A percentile compares a stretch with the other conserved stretches of the same genome.
These are phyloP conservation scores for Nyctanthes arbortristis DNA, from an alignment of 257 asterid species.

Conservation along the genomic window DNA sequence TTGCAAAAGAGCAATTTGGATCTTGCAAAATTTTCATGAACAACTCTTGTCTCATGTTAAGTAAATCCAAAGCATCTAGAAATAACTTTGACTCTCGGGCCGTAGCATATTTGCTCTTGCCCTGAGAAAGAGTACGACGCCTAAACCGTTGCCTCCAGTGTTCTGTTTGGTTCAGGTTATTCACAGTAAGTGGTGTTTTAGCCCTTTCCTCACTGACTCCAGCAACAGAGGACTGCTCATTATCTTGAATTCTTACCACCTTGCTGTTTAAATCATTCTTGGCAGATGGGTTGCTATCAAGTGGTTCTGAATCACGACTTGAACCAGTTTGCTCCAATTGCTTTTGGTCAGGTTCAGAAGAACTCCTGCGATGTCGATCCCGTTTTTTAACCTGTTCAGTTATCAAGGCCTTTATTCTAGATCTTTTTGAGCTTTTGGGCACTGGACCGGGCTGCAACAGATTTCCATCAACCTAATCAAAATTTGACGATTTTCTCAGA, in stretches of 20 bases:
- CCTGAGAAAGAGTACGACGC: constrained; percentile 54
- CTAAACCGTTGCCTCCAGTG: constrained; percentile 34
- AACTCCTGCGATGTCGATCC: constrained; percentile 60
- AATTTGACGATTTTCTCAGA: not conserved
- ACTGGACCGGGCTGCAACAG: constrained; percentile 26
- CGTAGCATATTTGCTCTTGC: constrained; percentile 42
- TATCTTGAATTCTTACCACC: constrained; percentile 14
- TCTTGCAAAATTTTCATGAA: constrained; percentile 69
- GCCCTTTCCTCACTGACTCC: constrained; percentile 10
- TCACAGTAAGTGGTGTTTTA: constrained; percentile 30
- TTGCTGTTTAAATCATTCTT: not conserved
- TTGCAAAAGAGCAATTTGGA: constrained; percentile 54
- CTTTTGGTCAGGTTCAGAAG: constrained; percentile 48
- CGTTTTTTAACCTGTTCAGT: constrained; percentile 52
- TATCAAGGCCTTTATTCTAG: constrained; percentile 63
- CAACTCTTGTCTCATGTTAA: constrained; percentile 71
- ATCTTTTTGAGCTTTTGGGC: constrained; percentile 65
- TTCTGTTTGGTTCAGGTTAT: constrained; percentile 52
- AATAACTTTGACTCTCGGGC: constrained; percentile 69
- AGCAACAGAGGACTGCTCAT: constrained; percentile 21
- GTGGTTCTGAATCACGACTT: constrained; percentile 26
- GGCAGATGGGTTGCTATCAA: not conserved
- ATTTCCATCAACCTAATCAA: constrained; percentile 40
- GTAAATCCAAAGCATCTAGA: constrained; percentile 71
- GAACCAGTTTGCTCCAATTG: constrained; percentile 22